Percentiles rank a stretch among this genome's conserved stretches.
Evolutionary conservation across 2,329 filamentous ascomycete species (phyloP).

Genomic region (Mollisiaceae sp.): DNA sequence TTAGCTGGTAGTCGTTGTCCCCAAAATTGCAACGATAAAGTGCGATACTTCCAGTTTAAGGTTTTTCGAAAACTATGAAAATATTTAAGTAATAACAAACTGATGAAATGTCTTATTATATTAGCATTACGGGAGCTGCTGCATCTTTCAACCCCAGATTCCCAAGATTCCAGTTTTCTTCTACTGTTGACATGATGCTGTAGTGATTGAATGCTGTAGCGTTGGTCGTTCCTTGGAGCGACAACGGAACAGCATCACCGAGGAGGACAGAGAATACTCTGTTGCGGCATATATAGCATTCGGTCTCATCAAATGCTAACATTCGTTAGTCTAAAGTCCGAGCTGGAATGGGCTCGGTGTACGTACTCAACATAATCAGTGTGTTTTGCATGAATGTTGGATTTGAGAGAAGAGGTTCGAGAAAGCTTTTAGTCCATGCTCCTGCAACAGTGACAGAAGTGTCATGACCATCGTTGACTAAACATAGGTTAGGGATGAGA

Average conservation of each 20-base stretch:
- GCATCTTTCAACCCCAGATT: slow-evolving; percentile 60
- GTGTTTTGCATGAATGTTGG: slow-evolving; percentile 61
- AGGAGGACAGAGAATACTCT: slow-evolving; percentile 58
- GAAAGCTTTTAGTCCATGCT: slow-evolving; percentile 69
- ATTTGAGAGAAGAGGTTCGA: slow-evolving; percentile 72
- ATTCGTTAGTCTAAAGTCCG: slow-evolving; percentile 62
- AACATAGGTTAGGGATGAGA: background rate
- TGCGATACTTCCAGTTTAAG: no score
- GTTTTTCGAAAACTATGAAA: no score
- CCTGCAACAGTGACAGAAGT: slow-evolving; percentile 71
- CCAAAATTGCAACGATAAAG: background rate
- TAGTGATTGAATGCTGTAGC: slow-evolving; percentile 53
- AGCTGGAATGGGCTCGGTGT: slow-evolving; percentile 53
- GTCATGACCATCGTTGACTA: slow-evolving; percentile 76
- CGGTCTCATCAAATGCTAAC: slow-evolving; percentile 61
- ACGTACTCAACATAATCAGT: slow-evolving; percentile 56
- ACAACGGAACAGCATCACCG: slow-evolving; percentile 55
- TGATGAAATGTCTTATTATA: background rate
- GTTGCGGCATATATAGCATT: slow-evolving; percentile 56
- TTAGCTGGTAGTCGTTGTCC: no score
- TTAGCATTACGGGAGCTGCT: slow-evolving; percentile 23
- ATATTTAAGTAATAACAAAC: no score
- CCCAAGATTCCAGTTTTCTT: slow-evolving; percentile 71
- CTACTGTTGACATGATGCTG: slow-evolving; percentile 46
- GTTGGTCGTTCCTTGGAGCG: slow-evolving; percentile 55